Base-by-base conservation (phyloP, 164 flowering plant genomes). In the Paratinospora sagittata region DNA sequence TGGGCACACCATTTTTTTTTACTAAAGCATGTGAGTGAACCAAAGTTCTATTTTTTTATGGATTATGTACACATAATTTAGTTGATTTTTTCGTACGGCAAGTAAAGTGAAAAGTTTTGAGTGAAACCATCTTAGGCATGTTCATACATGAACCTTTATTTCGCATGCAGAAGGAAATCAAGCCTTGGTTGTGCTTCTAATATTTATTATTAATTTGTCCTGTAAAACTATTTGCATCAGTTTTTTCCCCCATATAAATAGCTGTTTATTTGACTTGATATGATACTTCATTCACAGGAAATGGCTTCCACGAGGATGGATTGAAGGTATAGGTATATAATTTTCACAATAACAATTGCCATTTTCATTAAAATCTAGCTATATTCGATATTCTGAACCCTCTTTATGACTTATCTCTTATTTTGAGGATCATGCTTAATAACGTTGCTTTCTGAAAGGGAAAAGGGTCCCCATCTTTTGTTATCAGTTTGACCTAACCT, bases 281-380 rank as follows among this genome's bases (percentile, higher is more conserved):
- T 23, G 17, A 9, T 43, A 57, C 24, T 36, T 64, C 24, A 21
- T 43, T 74, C 78, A 72, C 84, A 93, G 98, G 98, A 57, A 87
- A 87, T 84, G 98, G 98, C 23, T 93, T 93, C 76, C 98, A 93
- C 71, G 98, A 93, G 79, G 97, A 93, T 81, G 98, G 98, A 74
- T 57, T 89, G 34, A 91, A 91, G 98, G 97, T 90, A 83, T 65
- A 52, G 60, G 60, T 52, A 52, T 52, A 52, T 19, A n/a, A 52
- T 52, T 49, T 49, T 49, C 19, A 41, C 19, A 49, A 12, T 49
- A 49, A 19, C 57, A 49, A 49, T 14, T 14, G 21, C 17, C 21
- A 49, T 49, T 17, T 19, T 19, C 17, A 49, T 4, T 49, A 49
- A n/a, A n/a, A 49, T 14, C 57, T 49, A 12, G 21, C 21, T 49